Conservation (phyloP, 257 asterid species). For the Fraxinus americana region DNA sequence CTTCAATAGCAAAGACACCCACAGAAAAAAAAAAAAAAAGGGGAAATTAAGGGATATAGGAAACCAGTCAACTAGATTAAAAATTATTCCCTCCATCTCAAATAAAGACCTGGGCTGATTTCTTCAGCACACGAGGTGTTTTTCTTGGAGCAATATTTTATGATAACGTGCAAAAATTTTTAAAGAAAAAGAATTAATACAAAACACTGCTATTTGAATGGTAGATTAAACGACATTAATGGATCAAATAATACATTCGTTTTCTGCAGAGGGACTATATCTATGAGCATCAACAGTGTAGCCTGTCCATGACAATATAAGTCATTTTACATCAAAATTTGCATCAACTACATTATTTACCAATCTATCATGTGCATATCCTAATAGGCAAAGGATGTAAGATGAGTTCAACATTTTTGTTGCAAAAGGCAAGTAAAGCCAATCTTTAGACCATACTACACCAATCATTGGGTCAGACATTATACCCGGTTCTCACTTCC, state of each 20-base stretch:
- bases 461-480: not conserved
- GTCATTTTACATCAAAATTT: not conserved
- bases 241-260: not conserved
- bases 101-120: not conserved
- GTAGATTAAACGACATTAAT: not conserved
- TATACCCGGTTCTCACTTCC: slow-evolving; percentile 9
- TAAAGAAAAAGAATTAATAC: not conserved
- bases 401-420: not conserved
- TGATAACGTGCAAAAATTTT: not conserved
- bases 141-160: not conserved
- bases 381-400: not conserved
- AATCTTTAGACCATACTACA: not conserved
- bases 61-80: not conserved
- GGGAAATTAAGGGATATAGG: not conserved
- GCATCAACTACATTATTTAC: not conserved
- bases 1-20: not conserved
- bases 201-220: not conserved
- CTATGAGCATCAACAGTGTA: not conserved
- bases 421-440: slow-evolving; percentile 2
- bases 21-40: not conserved
- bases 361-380: not conserved
- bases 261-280: slow-evolving; percentile 2
- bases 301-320: not conserved
- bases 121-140: not conserved
- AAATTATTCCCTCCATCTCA: not conserved